A percentile compares a stretch with the other conserved stretches of the same genome.
These are phyloP conservation scores for Pyrus hybrid DNA, from an alignment of 331 rosid genomes.

Conservation along the genomic window DNA sequence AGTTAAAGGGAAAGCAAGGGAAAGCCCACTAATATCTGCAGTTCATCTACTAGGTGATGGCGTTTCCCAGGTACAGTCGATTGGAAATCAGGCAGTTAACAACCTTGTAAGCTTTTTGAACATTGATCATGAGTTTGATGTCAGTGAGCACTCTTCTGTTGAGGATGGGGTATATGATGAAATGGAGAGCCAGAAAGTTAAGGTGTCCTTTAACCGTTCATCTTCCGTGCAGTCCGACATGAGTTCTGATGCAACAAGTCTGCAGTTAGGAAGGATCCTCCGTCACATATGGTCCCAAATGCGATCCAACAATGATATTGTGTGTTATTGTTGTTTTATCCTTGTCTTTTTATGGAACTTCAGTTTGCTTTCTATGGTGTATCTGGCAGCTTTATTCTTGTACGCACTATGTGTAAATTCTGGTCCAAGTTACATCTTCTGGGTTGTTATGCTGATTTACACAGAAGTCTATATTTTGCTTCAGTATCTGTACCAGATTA, in stretches of 20 bases:
- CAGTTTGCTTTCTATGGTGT: conserved; percentile 88
- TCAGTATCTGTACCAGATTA: conserved; percentile 88
- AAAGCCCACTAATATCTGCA: conserved; percentile 58
- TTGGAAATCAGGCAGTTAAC: conserved; percentile 94
- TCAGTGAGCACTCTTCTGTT: conserved; percentile 36
- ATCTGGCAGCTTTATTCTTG: conserved; percentile 82
- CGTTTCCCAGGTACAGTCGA: conserved; percentile 90
- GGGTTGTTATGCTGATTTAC: conserved; percentile 76
- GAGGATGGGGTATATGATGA: conserved; percentile 64
- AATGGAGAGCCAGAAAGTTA: conserved; percentile 75
- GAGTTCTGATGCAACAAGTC: conserved; percentile 75
- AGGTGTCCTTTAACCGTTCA: conserved; percentile 45
- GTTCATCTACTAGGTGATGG: conserved; percentile 68
- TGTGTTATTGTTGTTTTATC: conserved; percentile 88
- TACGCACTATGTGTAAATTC: conserved; percentile 86
- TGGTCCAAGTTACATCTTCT: conserved; percentile 89
- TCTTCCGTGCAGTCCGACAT: conserved; percentile 78
- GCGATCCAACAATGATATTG: conserved; percentile 90
- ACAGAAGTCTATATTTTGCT: conserved; percentile 82
- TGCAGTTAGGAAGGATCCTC: conserved; percentile 85
- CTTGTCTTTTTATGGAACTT: conserved; percentile 93
- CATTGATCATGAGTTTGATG: conserved; percentile 54
- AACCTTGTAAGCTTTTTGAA: conserved; percentile 80
- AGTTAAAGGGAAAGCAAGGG: conserved; percentile 47
- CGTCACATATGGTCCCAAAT: conserved; percentile 83